A percentile compares a stretch with the other conserved stretches of the same genome.
phyloP scores from a whole-genome alignment of 495 filamentous ascomycete genomes.

The Penicillium taxi region DNA sequence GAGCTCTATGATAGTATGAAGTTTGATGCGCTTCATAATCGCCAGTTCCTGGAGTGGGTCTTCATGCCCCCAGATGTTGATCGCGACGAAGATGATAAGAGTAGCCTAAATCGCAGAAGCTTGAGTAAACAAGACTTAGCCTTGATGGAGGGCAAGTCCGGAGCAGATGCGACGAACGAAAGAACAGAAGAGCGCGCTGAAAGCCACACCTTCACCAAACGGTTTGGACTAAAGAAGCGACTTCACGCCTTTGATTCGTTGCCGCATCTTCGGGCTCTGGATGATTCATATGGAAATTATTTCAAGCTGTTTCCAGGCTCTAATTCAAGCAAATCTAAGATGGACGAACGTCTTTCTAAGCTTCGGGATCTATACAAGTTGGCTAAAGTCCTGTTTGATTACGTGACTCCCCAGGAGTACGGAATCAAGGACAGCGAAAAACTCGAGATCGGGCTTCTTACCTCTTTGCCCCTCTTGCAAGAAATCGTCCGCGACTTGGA shows the following conservation, averaged over 20 bases:
- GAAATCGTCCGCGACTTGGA: conserved; percentile 97
- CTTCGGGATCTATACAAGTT: conserved; percentile 86
- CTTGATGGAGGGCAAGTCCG: conserved; percentile 17
- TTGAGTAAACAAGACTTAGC: conserved; percentile 26
- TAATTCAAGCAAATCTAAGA: conserved; percentile 69
- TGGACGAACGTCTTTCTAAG: conserved; percentile 76
- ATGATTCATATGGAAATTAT: conserved; percentile 57
- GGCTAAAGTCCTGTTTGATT: conserved; percentile 93
- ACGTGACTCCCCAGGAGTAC: conserved; percentile 96
- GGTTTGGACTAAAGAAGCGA: conserved; percentile 42
- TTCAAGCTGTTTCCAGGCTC: conserved; percentile 79
- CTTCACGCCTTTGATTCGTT: conserved; percentile 35
- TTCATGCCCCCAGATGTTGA: conserved; percentile 72
- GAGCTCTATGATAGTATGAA: conserved; percentile 99
- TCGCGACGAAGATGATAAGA: conserved; percentile 56
- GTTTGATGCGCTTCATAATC: conserved; percentile 94
- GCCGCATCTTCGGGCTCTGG: conserved; percentile 37
- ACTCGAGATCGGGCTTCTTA: conserved; percentile 92
- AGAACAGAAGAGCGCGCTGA: conserved; percentile 31
- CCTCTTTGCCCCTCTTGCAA: conserved; percentile 82
- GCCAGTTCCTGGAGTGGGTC: conserved; percentile 94
- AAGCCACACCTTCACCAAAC: conserved; percentile 36
- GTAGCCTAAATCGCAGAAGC: conserved; percentile 18
- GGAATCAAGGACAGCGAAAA: conserved; percentile 92
- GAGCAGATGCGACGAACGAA: conserved; percentile 18